Evolutionary conservation across 371 early-diverging fungal genomes (phyloP).

Genomic region (Capillidium heterosporum): DNA sequence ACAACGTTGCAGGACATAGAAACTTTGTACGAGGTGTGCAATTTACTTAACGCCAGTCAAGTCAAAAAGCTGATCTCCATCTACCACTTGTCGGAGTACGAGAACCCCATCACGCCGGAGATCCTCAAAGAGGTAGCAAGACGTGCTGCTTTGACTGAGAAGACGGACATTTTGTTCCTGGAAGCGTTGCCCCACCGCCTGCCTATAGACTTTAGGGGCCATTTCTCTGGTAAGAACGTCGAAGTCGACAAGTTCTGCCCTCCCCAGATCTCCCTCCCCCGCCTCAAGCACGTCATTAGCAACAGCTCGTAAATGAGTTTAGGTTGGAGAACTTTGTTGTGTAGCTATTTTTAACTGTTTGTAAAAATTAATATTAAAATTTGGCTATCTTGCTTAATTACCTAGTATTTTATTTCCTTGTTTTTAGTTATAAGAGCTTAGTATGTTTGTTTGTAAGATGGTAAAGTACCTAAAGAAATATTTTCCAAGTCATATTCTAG

Average conservation of each 20-base stretch:
- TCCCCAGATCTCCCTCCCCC: not conserved
- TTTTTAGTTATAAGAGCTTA: too few species aligned
- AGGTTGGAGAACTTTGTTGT: too few species aligned
- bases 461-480: too few species aligned
- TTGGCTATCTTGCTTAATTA: too few species aligned
- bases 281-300: not conserved
- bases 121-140: conserved; percentile 77
- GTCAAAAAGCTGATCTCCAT: conserved; percentile 83
- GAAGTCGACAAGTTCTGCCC: conserved; percentile 5
- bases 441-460: too few species aligned
- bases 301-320: too few species aligned
- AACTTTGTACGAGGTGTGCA: conserved; percentile 89
- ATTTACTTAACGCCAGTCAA: conserved; percentile 81
- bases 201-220: conserved; percentile 3
- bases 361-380: too few species aligned
- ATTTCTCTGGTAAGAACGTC: conserved; percentile 6
- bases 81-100: conserved; percentile 59
- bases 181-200: conserved; percentile 44
- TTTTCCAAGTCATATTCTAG: too few species aligned
- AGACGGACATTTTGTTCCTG: conserved; percentile 65
- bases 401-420: too few species aligned
- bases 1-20: conserved; percentile 76
- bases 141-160: conserved; percentile 65
- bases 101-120: conserved; percentile 74
- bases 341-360: too few species aligned